Conservation (phyloP, 805 yeast genomes). For the Zygosaccharomyces rouxii region DNA sequence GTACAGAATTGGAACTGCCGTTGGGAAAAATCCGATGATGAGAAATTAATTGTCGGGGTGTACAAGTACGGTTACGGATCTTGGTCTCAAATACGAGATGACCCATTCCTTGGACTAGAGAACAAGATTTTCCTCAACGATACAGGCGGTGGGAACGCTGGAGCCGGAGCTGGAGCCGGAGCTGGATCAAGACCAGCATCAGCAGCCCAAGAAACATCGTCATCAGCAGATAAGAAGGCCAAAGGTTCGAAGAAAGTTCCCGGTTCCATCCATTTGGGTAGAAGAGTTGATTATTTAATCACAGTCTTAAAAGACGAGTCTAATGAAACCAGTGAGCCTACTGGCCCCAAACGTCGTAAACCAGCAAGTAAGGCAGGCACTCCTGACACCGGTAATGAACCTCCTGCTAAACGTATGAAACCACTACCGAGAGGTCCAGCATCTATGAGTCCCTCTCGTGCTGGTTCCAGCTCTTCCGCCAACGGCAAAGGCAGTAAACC, state of each 20-base stretch:
- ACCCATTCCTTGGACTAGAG: constrained; percentile 81
- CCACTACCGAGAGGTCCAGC: constrained; percentile 31
- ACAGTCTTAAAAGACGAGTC: constrained; percentile 61
- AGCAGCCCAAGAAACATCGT: neutral
- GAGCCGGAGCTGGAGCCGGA: constrained; percentile 3
- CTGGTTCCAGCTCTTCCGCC: constrained; percentile 5
- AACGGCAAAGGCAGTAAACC: constrained; percentile 7
- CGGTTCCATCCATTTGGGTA: constrained; percentile 83
- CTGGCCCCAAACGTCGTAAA: constrained; percentile 33
- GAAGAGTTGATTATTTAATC: constrained; percentile 86
- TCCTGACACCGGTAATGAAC: constrained; percentile 14
- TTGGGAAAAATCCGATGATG: constrained; percentile 82
- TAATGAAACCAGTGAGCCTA: constrained; percentile 18
- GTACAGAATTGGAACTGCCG: constrained; percentile 89
- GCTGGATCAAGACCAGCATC: neutral
- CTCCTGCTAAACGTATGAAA: constrained; percentile 23
- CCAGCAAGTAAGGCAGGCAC: constrained; percentile 25
- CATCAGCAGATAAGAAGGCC: constrained; percentile 20
- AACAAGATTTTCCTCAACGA: constrained; percentile 75
- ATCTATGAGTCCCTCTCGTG: constrained; percentile 15
- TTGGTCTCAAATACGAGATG: constrained; percentile 92
- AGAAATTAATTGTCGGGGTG: constrained; percentile 81
- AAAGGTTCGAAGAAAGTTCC: constrained; percentile 64
- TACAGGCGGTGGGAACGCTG: constrained; percentile 10
- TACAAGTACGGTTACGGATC: constrained; percentile 93